Conservation (phyloP, 2,329 filamentous ascomycete genomes). For the Stenocarpella maydis region DNA sequence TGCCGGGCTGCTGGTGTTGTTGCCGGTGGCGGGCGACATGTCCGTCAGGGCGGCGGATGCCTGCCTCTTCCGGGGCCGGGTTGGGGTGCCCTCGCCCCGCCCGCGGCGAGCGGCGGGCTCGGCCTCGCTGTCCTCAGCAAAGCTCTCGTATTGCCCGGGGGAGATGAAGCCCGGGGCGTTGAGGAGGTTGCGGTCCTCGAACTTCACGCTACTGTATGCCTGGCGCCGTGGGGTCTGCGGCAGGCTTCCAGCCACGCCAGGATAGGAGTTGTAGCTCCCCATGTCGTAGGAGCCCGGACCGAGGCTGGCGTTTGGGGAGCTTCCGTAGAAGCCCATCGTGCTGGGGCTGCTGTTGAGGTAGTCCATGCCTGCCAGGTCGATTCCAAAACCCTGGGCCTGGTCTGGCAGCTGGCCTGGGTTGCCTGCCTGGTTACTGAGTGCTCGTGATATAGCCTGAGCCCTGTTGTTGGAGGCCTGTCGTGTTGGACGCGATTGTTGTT, state of each 20-base stretch:
- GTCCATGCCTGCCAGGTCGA: neutral
- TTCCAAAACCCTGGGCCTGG: neutral
- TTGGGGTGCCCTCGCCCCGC: neutral
- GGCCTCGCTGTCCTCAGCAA: neutral
- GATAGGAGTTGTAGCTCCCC: neutral
- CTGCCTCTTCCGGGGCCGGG: no score
- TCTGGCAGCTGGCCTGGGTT: neutral
- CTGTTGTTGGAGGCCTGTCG: neutral
- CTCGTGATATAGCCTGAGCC: neutral
- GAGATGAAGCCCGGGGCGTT: neutral
- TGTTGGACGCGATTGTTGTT: neutral
- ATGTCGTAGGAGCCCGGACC: neutral
- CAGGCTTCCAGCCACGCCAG: neutral
- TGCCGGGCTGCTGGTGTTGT: neutral
- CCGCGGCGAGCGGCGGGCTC: neutral
- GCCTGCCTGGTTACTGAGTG: neutral
- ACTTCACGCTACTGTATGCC: neutral
- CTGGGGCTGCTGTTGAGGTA: neutral
- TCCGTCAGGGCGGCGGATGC: neutral
- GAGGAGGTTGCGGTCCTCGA: neutral
- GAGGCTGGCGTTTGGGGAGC: neutral
- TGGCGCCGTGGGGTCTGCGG: neutral
- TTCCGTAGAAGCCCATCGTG: neutral
- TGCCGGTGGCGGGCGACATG: neutral
- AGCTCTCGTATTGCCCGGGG: neutral